Conservation (phyloP, 768 basidiomycete species). For the Stropharia rugosoannulata region DNA sequence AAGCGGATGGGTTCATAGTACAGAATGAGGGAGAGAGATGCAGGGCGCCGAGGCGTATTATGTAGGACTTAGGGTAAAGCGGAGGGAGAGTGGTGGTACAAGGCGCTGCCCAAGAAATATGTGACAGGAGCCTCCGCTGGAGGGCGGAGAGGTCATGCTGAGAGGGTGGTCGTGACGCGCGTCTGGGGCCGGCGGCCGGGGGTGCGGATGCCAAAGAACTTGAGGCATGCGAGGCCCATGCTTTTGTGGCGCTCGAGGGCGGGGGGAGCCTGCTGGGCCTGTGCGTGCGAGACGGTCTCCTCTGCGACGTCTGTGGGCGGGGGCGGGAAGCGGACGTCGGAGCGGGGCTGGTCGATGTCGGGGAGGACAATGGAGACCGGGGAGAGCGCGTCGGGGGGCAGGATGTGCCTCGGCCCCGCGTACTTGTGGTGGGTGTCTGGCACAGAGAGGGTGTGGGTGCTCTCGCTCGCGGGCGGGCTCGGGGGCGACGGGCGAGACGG, state of each 20-base stretch:
- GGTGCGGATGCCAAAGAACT: constrained; percentile 47
- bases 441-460: constrained; percentile 1
- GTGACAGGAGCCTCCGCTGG: background rate
- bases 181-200: constrained; percentile 9
- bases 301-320: background rate
- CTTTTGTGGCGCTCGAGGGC: constrained; percentile 28
- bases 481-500: constrained; percentile 2
- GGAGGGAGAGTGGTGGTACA: constrained; percentile 8
- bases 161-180: background rate
- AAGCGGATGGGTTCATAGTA: constrained; percentile 5
- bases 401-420: constrained; percentile 13
- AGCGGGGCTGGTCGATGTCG: constrained; percentile 8
- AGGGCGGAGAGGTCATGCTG: background rate
- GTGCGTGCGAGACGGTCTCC: background rate
- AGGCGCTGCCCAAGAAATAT: constrained; percentile 13
- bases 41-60: constrained; percentile 3
- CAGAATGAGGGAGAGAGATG: constrained; percentile 1
- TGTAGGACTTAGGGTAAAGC: constrained; percentile 1
- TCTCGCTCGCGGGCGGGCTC: background rate
- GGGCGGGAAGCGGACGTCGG: constrained; percentile 1
- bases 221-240: constrained; percentile 48
- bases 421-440: constrained; percentile 9
- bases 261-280: constrained; percentile 11
- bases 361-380: constrained; percentile 4
- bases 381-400: constrained; percentile 9